Conservation (phyloP, 179 eudicot genomes). For the Corrigiola litoralis region DNA sequence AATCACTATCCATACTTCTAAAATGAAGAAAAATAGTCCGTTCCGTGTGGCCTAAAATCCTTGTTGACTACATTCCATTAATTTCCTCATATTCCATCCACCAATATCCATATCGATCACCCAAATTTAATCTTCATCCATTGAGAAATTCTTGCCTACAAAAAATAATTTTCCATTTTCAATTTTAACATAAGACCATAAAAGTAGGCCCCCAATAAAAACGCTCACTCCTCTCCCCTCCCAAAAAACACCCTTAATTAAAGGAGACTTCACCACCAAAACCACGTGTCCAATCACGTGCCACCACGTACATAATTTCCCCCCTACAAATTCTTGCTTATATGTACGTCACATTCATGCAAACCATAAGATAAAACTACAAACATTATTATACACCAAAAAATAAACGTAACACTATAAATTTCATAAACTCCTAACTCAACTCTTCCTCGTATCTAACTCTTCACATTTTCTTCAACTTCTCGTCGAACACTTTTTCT, state of each 20-base stretch:
- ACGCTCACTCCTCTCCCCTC: conserved; percentile 12
- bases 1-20: too few relatives aligned
- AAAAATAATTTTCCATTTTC: not conserved
- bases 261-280: conserved; percentile 16
- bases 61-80: not conserved
- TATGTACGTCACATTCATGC: not conserved
- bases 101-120: not conserved
- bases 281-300: conserved; percentile 24
- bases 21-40: not conserved
- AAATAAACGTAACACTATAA: conserved; percentile 14
- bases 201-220: conserved; percentile 12
- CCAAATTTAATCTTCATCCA: not conserved
- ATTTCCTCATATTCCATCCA: not conserved
- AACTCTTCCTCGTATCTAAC: not conserved
- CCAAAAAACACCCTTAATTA: conserved; percentile 12
- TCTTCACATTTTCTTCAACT: not conserved
- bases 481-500: conserved; percentile 8
- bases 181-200: not conserved
- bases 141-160: not conserved
- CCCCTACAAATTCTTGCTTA: not conserved
- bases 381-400: not conserved
- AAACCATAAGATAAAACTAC: not conserved
- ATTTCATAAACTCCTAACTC: conserved; percentile 8
- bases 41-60: not conserved
- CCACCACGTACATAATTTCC: conserved; percentile 14